Percentiles rank a stretch among this genome's conserved stretches.
Evolutionary conservation across 768 basidiomycete species (phyloP).

Genomic region (Auricularia cornea): DNA sequence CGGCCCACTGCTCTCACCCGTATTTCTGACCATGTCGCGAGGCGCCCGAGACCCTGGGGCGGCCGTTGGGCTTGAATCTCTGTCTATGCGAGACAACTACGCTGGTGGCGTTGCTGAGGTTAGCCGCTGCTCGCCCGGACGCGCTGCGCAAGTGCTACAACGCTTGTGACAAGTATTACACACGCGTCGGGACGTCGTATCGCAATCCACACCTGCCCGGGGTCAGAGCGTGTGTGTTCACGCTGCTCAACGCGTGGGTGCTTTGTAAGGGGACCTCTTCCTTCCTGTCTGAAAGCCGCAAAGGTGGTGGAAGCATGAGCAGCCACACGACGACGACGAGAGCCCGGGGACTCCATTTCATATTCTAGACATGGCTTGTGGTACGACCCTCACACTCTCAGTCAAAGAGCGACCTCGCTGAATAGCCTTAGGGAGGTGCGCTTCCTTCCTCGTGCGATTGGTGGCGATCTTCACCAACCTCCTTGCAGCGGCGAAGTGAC

Average conservation of each 20-base stretch:
- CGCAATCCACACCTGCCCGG: constrained; percentile 69
- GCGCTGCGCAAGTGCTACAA: background rate
- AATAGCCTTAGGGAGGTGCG: background rate
- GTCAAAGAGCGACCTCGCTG: constrained; percentile 3
- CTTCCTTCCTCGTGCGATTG: background rate
- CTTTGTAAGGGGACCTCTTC: background rate
- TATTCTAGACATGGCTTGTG: constrained; percentile 56
- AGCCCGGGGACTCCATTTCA: constrained; percentile 15
- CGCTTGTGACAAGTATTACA: constrained; percentile 46
- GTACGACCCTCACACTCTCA: constrained; percentile 3
- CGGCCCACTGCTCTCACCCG: too few species aligned
- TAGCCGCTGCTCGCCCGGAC: constrained; percentile 8
- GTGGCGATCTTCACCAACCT: background rate
- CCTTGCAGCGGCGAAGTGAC: constrained; percentile 54
- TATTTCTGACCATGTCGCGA: too few species aligned
- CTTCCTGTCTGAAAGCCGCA: constrained; percentile 17
- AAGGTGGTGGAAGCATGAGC: constrained; percentile 27
- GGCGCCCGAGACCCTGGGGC: constrained; percentile 16
- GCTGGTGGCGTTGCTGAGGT: constrained; percentile 53
- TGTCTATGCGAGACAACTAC: constrained; percentile 47
- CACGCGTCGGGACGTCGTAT: constrained; percentile 57
- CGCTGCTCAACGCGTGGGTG: constrained; percentile 43
- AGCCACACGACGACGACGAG: background rate
- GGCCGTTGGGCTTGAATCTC: constrained; percentile 18
- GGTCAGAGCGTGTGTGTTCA: constrained; percentile 44